Conservation (phyloP, 495 filamentous ascomycete species). For the Rhypophila decipiens region DNA sequence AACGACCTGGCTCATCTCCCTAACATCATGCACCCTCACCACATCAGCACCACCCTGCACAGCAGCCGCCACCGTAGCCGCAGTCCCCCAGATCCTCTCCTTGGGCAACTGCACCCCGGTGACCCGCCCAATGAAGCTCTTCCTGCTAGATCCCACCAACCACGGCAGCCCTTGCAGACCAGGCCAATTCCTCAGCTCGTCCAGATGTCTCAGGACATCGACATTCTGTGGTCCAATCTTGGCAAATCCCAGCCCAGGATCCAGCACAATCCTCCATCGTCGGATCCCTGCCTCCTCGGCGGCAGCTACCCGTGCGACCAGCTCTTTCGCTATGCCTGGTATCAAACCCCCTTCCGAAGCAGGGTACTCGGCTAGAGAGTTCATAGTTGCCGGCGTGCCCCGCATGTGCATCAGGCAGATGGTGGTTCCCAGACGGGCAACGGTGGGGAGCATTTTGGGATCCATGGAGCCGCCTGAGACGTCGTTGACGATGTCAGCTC, state of each 20-base stretch:
- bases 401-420: slow-evolving; percentile 95
- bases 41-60: slow-evolving; percentile 92
- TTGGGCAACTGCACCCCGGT: slow-evolving; percentile 58
- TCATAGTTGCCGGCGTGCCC: slow-evolving; percentile 82
- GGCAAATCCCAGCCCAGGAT: slow-evolving; percentile 91
- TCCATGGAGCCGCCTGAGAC: slow-evolving; percentile 80
- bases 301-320: slow-evolving; percentile 61
- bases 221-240: slow-evolving; percentile 78
- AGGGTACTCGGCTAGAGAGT: slow-evolving; percentile 59
- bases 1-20: slow-evolving; percentile 80
- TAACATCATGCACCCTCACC: slow-evolving; percentile 89
- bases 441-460: slow-evolving; percentile 71
- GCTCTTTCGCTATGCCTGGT: slow-evolving; percentile 60
- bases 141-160: slow-evolving; percentile 85
- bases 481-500: slow-evolving; percentile 94
- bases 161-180: slow-evolving; percentile 73
- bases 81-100: slow-evolving; percentile 77
- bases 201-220: slow-evolving; percentile 63
- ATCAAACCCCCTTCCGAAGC: slow-evolving; percentile 54
- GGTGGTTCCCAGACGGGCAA: slow-evolving; percentile 72
- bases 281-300: slow-evolving; percentile 79
- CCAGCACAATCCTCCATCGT: slow-evolving; percentile 90
- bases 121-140: slow-evolving; percentile 78
- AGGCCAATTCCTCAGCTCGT: slow-evolving; percentile 53
- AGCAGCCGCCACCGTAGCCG: slow-evolving; percentile 79